A percentile compares a stretch with the other conserved stretches of the same genome.
phyloP scores from a whole-genome alignment of 371 early-diverging fungal genomes.

The Gilbertella persicaria region DNA sequence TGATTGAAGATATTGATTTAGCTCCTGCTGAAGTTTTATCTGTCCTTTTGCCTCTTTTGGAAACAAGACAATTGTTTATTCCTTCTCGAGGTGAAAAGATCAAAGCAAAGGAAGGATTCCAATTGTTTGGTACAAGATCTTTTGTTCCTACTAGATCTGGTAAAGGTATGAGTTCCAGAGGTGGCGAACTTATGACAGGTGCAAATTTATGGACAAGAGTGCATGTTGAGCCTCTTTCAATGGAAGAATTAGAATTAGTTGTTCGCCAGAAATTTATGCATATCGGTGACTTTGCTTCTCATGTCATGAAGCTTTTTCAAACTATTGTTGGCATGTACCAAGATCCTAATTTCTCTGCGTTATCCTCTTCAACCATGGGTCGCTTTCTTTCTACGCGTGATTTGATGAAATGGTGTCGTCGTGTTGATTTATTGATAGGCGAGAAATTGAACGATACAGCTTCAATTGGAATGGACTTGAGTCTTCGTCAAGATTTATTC shows the following conservation, averaged over 20 bases:
- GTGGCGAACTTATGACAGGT: slow-evolving; percentile 64
- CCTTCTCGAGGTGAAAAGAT: slow-evolving; percentile 94
- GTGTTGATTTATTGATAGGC: slow-evolving; percentile 57
- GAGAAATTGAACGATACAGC: slow-evolving; percentile 33
- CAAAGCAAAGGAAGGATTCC: slow-evolving; percentile 90
- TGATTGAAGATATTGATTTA: slow-evolving; percentile 99
- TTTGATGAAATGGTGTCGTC: slow-evolving; percentile 86
- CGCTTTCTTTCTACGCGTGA: slow-evolving; percentile 69
- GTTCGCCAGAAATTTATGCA: slow-evolving; percentile 62
- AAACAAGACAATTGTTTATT: slow-evolving; percentile 91
- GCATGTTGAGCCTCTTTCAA: slow-evolving; percentile 63
- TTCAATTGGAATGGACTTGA: slow-evolving; percentile 40
- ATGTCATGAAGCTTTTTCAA: slow-evolving; percentile 67
- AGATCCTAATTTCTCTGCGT: slow-evolving; percentile 52
- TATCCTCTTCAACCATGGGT: slow-evolving; percentile 58
- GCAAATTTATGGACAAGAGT: slow-evolving; percentile 83
- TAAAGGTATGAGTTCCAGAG: slow-evolving; percentile 47
- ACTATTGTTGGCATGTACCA: slow-evolving; percentile 59
- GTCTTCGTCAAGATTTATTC: slow-evolving; percentile 62
- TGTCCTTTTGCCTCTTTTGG: slow-evolving; percentile 92
- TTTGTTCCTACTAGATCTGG: slow-evolving; percentile 55
- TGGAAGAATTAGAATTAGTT: slow-evolving; percentile 66
- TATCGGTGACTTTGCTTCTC: slow-evolving; percentile 51
- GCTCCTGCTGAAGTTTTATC: slow-evolving; percentile 98
- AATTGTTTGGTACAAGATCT: slow-evolving; percentile 93